Evolutionary conservation across 163 green algal species (phyloP).

Genomic region (Chloroidium sp.): DNA sequence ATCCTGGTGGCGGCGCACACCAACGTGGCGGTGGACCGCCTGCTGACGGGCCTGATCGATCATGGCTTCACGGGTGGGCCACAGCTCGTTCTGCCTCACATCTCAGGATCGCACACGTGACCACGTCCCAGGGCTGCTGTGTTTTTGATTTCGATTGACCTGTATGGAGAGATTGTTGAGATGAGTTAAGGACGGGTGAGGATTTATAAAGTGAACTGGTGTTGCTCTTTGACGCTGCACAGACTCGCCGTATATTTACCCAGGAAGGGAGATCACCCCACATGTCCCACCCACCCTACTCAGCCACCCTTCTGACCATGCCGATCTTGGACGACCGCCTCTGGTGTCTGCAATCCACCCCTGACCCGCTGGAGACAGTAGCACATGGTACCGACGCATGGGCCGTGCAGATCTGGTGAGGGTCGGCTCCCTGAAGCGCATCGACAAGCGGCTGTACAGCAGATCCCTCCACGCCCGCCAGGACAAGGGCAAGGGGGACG

Average conservation of each 20-base stretch:
- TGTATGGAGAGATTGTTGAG: not conserved
- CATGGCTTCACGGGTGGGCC: conserved; percentile 44
- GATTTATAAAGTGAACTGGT: no score
- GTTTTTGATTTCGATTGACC: not conserved
- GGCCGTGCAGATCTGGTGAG: conserved; percentile 59
- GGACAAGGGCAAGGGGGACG: conserved; percentile 24
- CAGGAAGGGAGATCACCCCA: no score
- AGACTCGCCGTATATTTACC: no score
- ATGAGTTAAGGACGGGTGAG: no score
- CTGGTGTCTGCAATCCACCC: no score
- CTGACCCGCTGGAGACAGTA: no score
- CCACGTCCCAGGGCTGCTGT: not conserved
- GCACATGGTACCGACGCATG: no score
- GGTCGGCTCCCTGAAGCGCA: conserved; percentile 66
- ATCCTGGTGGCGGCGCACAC: conserved; percentile 69
- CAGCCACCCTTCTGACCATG: no score
- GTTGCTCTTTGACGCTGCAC: no score
- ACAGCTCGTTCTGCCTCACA: not conserved
- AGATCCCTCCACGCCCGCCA: conserved; percentile 61
- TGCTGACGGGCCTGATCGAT: conserved; percentile 57
- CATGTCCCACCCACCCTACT: no score
- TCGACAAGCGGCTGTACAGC: conserved; percentile 59
- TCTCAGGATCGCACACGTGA: not conserved
- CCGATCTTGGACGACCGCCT: no score
- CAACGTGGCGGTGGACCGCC: conserved; percentile 85